These are phyloP conservation scores for Chaetomium sp. DNA, from an alignment of 2,329 filamentous ascomycete species.

Conservation along the genomic window DNA sequence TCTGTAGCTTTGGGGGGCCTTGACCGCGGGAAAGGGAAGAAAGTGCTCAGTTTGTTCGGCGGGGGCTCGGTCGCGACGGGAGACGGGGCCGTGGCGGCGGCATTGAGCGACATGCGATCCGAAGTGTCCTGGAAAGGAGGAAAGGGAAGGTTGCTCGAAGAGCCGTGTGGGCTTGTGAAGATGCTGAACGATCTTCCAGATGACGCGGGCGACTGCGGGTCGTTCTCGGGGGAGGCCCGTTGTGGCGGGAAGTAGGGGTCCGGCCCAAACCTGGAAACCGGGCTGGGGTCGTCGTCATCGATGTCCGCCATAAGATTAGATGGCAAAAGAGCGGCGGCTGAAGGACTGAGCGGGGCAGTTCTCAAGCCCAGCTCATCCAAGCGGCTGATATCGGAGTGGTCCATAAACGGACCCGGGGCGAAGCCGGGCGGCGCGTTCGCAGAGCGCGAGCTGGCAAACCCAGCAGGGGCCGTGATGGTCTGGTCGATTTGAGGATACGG, in stretches of 20 bases:
- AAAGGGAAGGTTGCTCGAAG: slow-evolving; percentile 60
- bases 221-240: slow-evolving; percentile 44
- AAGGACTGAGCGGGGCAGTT: slow-evolving; percentile 71
- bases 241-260: slow-evolving; percentile 43
- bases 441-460: slow-evolving; percentile 50
- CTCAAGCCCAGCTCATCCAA: slow-evolving; percentile 65
- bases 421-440: slow-evolving; percentile 52
- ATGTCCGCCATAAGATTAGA: slow-evolving; percentile 68
- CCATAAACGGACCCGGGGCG: slow-evolving; percentile 56
- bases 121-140: slow-evolving; percentile 48
- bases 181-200: slow-evolving; percentile 59
- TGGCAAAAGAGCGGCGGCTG: slow-evolving; percentile 72
- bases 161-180: slow-evolving; percentile 64
- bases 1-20: slow-evolving; percentile 62
- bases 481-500: slow-evolving; percentile 46
- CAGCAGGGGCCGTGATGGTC: slow-evolving; percentile 43
- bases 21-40: slow-evolving; percentile 65
- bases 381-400: slow-evolving; percentile 48
- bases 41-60: slow-evolving; percentile 48
- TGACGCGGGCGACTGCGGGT: slow-evolving; percentile 63
- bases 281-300: slow-evolving; percentile 60
- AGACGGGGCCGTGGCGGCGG: slow-evolving; percentile 44
- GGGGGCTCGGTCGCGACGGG: slow-evolving; percentile 41
- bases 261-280: slow-evolving; percentile 38
- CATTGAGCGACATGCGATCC: slow-evolving; percentile 49